A percentile compares a stretch with the other conserved stretches of the same genome.
Evolutionary conservation across 768 basidiomycete genomes (phyloP).

Genomic region (Lentinus tigrinus): DNA sequence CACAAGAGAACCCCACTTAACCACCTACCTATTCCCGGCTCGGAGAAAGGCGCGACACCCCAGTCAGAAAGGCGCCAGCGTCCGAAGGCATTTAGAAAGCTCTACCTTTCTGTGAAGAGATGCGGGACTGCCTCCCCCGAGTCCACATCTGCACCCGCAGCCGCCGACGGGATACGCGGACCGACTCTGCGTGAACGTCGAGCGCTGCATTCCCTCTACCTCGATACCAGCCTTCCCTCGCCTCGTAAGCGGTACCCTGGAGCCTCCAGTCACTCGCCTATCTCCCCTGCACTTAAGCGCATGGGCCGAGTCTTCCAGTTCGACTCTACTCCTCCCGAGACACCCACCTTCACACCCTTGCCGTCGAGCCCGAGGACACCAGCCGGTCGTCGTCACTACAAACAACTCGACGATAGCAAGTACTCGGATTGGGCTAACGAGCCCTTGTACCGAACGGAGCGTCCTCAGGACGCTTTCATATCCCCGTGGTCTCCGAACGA

Average conservation of each 20-base stretch:
- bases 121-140: background rate
- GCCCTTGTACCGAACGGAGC: background rate
- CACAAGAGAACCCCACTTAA: background rate
- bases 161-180: background rate
- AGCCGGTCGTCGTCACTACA: conserved; percentile 1
- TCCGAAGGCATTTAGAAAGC: conserved; percentile 4
- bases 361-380: background rate
- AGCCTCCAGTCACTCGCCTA: background rate
- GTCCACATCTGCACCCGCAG: background rate
- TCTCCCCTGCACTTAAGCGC: conserved; percentile 7
- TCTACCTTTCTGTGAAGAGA: conserved; percentile 13
- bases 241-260: conserved; percentile 3
- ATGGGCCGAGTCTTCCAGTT: conserved; percentile 22
- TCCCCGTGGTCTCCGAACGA: conserved; percentile 28
- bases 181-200: conserved; percentile 10
- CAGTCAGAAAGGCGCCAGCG: no score
- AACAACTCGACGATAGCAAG: conserved; percentile 8
- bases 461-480: conserved; percentile 20
- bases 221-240: background rate
- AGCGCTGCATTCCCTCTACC: conserved; percentile 7
- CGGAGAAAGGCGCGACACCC: background rate
- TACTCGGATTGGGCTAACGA: conserved; percentile 10
- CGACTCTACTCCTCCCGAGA: conserved; percentile 6
- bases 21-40: background rate
- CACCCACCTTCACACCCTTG: conserved; percentile 4